A percentile compares a stretch with the other conserved stretches of the same genome.
Evolutionary conservation across 2,329 filamentous ascomycete genomes (phyloP).

Genomic region (Botrytis hyacinthi): DNA sequence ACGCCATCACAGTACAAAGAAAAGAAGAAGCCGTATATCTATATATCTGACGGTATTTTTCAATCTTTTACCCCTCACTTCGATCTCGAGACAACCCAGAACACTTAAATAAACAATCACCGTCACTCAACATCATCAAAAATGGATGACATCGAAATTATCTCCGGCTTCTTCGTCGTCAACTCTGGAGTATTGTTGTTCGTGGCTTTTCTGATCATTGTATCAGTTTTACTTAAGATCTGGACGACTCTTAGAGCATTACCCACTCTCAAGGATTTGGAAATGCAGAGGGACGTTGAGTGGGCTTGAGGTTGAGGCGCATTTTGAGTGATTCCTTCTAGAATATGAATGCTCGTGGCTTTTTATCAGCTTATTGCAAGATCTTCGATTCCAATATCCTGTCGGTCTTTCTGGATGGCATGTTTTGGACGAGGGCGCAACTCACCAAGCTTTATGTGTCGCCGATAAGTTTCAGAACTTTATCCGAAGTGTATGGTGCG

Average conservation of each 20-base stretch:
- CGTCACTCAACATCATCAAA: background rate
- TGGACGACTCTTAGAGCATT: constrained; percentile 12
- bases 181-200: constrained; percentile 11
- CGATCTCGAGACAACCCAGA: background rate
- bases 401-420: background rate
- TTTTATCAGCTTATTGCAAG: background rate
- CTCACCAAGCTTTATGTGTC: background rate
- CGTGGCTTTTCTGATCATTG: constrained; percentile 14
- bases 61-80: background rate
- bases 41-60: no score
- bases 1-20: background rate
- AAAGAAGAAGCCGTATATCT: background rate
- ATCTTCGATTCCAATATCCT: background rate
- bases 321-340: background rate
- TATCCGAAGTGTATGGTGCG: background rate
- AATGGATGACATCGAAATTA: constrained; percentile 18
- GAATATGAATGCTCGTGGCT: background rate
- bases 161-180: constrained; percentile 16
- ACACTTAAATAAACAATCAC: background rate
- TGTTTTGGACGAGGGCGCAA: background rate
- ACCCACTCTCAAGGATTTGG: constrained; percentile 5
- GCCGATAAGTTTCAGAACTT: background rate
- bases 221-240: constrained; percentile 10
- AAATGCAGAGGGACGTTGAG: background rate
- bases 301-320: constrained; percentile 1